Base-by-base conservation (phyloP, 805 yeast genomes). In the Nakazawaea siamensis region DNA sequence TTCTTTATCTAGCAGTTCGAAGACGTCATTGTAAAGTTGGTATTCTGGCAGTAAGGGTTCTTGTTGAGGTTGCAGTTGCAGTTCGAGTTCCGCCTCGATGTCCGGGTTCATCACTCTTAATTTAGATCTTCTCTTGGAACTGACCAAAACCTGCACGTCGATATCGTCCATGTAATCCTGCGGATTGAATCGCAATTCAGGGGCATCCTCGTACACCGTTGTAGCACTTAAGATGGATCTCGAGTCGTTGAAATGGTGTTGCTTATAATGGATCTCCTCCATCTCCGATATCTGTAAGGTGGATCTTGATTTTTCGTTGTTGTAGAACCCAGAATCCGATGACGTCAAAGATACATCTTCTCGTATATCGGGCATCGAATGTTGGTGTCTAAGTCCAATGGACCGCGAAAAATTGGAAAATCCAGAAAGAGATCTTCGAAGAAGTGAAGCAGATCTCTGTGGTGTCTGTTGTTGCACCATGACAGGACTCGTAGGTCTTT, bases 121-220 rank as follows among this genome's bases (percentile, higher is more conserved):
- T 35, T 68, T 66, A 1, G 80, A 66, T 39, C 83, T 58, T 44
- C 86, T 59, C 48, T 71, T 73, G 12, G 82, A 73, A 40, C 81
- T 71, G 6, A 80, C 86, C 40, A 80, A 54, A 7, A 80, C 80
- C 52, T 80, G 88, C 2, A 78, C 88, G 43, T 80, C 87, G 43
- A 77, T 49, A 20, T 63, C 60, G 14, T 64, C 65, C 36, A 72
- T 66, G n/a, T n/a, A n/a, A n/a, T n/a, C n/a, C n/a, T n/a, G n/a
- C n/a, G n/a, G n/a, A n/a, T n/a, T n/a, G n/a, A n/a, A n/a, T n/a
- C n/a, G n/a, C 11, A 66, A 55, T 15, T 65, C 63, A 24, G 61
- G 66, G 4, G 13, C 15, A 28, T 29, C 39, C 12, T 37, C 40
- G 18, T 27, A 37, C 16, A 29, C 32, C 5, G 40, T 37, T 8